Base-by-base conservation (phyloP, 1,284 basidiomycete genomes). In the Peniophora sp. region DNA sequence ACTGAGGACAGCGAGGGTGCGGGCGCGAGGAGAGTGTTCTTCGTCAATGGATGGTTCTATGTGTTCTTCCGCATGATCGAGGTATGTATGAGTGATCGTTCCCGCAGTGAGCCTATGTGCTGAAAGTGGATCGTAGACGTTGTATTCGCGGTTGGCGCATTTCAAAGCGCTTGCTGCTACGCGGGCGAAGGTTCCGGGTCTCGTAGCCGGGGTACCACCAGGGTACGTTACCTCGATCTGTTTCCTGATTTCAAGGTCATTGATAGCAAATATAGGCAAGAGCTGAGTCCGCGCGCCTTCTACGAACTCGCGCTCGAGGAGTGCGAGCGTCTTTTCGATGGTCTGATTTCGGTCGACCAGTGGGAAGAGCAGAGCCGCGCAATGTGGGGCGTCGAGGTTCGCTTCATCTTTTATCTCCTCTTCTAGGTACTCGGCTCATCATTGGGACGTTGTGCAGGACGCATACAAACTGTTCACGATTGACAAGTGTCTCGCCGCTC, bases 301-400 rank as follows among this genome's bases (percentile, higher is more conserved):
- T 98, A 98, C 61, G 83, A 85, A 50, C 77, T 93, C 52, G 72
- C 95, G 58, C 77, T 99, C 20, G 89, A 89, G 55, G 82, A 91
- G 6, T 91, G 90, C 63, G 95, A 97, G 68, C 81, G 86, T 53
- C 67, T 98, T 50, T 97, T 97, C 59, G 94, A 97, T 63, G 89
- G 89, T 58, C 92, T 96, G 63, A 76, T 98, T 23, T 96, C 98
- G 60, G 86, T 87, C 56, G 72, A 75, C 43, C 78, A 76, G 1
- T 98, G 93, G 63, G 96, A 99, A 66, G 96, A 98, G 61, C 88
- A 89, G 59, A 80, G 95, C 69, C 76, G 96, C 27, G 79, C 78
- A 58, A 92, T 97, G 83, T 98, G 95, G 69, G 92, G 92, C 23
- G 84, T 86, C 54, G 79, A 80, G 73, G 85, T 80, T 46, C n/a